Evolutionary conservation across 225 moss, liverwort and hornwort species (phyloP).

Genomic region (Marchantia paleacea): DNA sequence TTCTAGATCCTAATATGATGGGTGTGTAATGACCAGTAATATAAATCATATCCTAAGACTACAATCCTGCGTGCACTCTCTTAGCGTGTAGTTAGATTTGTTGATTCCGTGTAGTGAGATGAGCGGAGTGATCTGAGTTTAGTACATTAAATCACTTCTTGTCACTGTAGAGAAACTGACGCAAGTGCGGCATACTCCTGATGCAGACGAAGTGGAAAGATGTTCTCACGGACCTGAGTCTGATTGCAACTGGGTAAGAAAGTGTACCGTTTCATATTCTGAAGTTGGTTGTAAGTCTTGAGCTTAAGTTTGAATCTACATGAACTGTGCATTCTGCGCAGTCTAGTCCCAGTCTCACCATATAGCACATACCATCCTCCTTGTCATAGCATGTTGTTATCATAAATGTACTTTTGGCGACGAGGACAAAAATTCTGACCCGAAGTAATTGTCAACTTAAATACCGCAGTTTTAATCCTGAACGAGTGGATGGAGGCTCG

Average conservation of each 20-base stretch:
- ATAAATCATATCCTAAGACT: no score
- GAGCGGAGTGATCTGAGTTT: no score
- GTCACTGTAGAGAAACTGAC: background rate
- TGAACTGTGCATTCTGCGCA: background rate
- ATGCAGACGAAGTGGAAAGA: constrained; percentile 92
- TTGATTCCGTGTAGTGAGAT: no score
- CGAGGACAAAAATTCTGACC: background rate
- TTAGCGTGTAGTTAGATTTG: no score
- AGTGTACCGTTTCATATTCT: background rate
- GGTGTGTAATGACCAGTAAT: no score
- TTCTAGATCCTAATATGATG: no score
- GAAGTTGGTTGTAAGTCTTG: background rate
- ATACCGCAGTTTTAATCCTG: constrained; percentile 66
- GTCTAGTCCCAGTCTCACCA: background rate
- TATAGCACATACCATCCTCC: background rate
- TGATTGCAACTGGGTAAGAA: constrained; percentile 61
- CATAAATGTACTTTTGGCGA: background rate
- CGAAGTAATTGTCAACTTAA: background rate
- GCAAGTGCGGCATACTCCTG: background rate
- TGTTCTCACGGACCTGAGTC: constrained; percentile 67
- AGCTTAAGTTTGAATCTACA: background rate
- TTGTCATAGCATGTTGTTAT: background rate
- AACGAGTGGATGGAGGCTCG: constrained; percentile 47
- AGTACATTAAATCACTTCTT: background rate
- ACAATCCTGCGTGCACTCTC: no score